Conservation (phyloP, 495 filamentous ascomycete species). For the Trichoderma asperelloides region DNA sequence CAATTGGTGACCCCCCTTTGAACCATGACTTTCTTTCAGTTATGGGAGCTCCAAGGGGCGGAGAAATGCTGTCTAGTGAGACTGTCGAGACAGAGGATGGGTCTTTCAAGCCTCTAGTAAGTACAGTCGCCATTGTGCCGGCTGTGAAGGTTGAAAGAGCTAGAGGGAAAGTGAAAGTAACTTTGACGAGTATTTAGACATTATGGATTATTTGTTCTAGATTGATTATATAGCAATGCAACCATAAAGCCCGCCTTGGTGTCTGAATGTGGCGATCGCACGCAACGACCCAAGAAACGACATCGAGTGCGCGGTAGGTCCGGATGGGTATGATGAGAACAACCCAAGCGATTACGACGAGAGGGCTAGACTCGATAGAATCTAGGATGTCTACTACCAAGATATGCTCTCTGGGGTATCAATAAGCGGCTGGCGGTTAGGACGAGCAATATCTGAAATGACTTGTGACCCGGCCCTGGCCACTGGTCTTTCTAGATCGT, state of each 20-base stretch:
- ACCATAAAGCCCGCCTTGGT: background rate
- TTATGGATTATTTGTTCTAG: background rate
- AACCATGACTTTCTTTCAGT: background rate
- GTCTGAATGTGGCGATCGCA: background rate
- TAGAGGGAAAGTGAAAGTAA: background rate
- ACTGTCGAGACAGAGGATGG: background rate
- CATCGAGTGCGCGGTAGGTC: background rate
- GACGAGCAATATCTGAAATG: background rate
- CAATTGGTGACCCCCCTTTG: background rate
- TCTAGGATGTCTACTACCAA: background rate
- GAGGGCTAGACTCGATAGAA: slow-evolving; percentile 2
- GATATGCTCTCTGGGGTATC: background rate
- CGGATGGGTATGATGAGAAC: background rate
- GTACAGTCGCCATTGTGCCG: background rate
- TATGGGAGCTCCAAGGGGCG: background rate
- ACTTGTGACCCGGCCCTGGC: background rate
- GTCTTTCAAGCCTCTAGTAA: background rate
- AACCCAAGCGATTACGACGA: slow-evolving; percentile 4
- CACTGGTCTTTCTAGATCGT: background rate
- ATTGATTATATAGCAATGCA: background rate
- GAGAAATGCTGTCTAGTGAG: background rate
- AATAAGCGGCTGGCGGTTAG: background rate
- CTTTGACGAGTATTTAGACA: background rate
- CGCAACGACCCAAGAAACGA: background rate
- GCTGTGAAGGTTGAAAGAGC: background rate